Base-by-base conservation (phyloP, 2,329 filamentous ascomycete species). In the Paraconiothyrium sp. region DNA sequence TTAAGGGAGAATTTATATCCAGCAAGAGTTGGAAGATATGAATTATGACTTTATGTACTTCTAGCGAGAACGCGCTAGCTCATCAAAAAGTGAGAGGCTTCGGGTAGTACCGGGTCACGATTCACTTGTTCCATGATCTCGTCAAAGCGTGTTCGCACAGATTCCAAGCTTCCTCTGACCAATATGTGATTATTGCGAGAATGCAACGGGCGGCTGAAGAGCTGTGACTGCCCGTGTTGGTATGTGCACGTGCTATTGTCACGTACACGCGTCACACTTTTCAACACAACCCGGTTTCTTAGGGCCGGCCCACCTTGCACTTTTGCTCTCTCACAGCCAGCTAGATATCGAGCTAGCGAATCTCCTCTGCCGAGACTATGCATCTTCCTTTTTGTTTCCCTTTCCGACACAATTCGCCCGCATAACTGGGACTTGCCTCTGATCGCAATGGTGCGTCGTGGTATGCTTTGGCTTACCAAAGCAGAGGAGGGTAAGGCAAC, bases 21-120 rank as follows among this genome's bases (percentile, higher is more conserved):
- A 50, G 32, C 30, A 20, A 13, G 13, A 16, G 16, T n/a, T 20
- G 35, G 35, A 4, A 41, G 37, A 32, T 44, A 54, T 37, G 51
- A 54, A 54, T 54, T n/a, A 54, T 32, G 51, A 44, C 9, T 43
- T 43, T 20, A 54, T 35, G 51, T 32, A 54, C 24, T 16, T 24
- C 16, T 43, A 32, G 24, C 11, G n/a, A 32, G 14, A 27, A 32
- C 37, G 51, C 34, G 20, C 34, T 39, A 52, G 27, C n/a, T 16
- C 8, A 37, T 7, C 16, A 41, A 41, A 20, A 41, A 7, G 16
- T 41, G 16, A 20, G 16, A n/a, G 2, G 5, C 14, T 41, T 41
- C 51, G 51, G 51, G 16, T 10, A 20, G 44, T 20, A 10, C 37
- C 37, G 51, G 34, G 20, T n/a, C 7, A n/a, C 32, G 46, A 48